Conservation (phyloP, 2,329 filamentous ascomycete genomes). For the Passalora sequoiae region DNA sequence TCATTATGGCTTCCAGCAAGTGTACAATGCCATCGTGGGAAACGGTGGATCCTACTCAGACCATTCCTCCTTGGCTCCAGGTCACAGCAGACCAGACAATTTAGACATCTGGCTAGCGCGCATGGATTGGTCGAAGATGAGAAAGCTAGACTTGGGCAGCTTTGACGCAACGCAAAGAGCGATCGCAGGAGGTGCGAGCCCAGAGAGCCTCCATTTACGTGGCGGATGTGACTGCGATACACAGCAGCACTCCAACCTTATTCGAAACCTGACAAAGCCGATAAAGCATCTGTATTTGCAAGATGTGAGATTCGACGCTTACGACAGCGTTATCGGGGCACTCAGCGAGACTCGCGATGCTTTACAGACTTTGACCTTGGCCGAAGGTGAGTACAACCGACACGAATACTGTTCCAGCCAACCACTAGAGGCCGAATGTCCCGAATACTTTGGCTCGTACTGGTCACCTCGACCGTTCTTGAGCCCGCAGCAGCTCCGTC, state of each 20-base stretch:
- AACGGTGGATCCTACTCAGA: no score
- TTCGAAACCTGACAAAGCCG: background rate
- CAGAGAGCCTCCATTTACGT: background rate
- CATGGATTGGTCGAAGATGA: slow-evolving; percentile 4
- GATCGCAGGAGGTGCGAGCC: background rate
- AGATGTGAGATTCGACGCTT: background rate
- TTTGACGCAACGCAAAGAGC: background rate
- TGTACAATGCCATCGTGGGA: background rate
- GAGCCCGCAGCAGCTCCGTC: background rate
- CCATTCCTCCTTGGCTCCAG: no score
- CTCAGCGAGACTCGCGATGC: background rate
- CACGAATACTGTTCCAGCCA: background rate
- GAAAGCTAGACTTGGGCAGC: background rate
- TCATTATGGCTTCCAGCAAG: background rate
- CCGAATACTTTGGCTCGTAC: background rate
- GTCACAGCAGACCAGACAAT: background rate
- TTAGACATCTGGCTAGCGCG: background rate
- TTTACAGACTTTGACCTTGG: background rate
- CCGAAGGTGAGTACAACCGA: background rate
- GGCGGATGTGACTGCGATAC: background rate
- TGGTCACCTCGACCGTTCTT: background rate
- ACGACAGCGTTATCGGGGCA: background rate
- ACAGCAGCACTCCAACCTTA: background rate
- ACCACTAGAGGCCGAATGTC: background rate
- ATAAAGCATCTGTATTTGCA: background rate